phyloP scores from a whole-genome alignment of 176 grass and related monocot species.

The Paspalum notatum region DNA sequence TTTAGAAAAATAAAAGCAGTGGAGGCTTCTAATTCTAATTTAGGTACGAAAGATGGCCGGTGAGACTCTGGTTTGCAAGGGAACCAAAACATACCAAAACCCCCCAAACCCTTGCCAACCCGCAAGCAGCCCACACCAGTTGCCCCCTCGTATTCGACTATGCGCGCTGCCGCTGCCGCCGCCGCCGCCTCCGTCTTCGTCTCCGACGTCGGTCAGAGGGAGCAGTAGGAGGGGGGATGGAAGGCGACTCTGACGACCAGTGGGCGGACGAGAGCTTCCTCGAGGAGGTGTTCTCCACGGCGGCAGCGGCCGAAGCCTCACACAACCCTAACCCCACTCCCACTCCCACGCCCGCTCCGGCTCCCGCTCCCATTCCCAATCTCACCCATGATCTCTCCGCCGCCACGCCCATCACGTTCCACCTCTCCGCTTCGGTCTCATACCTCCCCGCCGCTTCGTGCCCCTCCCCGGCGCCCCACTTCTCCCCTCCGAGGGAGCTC shows the following conservation, averaged over 20 bases:
- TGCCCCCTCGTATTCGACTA: background rate
- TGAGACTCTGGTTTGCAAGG: no score
- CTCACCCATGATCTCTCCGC: background rate
- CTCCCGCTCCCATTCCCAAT: background rate
- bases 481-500: slow-evolving; percentile 56
- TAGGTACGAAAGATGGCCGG: no score
- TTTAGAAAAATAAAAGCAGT: no score
- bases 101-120: no score
- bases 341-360: background rate
- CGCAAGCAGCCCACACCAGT: background rate
- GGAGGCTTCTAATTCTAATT: no score
- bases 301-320: slow-evolving; percentile 37
- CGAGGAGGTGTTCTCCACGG: slow-evolving; percentile 7
- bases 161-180: background rate
- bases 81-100: no score
- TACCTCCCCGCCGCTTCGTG: background rate
- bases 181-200: background rate
- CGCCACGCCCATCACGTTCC: background rate
- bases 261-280: slow-evolving; percentile 38
- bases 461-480: background rate
- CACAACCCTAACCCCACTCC: slow-evolving; percentile 47
- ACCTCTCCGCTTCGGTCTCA: background rate
- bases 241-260: slow-evolving; percentile 39
- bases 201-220: slow-evolving; percentile 7
- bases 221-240: slow-evolving; percentile 39